Evolutionary conservation across 352 stramenopile species (phyloP), one percentile per base, ranked within the genome.

Genomic region (Pythium sukuiense): DNA sequence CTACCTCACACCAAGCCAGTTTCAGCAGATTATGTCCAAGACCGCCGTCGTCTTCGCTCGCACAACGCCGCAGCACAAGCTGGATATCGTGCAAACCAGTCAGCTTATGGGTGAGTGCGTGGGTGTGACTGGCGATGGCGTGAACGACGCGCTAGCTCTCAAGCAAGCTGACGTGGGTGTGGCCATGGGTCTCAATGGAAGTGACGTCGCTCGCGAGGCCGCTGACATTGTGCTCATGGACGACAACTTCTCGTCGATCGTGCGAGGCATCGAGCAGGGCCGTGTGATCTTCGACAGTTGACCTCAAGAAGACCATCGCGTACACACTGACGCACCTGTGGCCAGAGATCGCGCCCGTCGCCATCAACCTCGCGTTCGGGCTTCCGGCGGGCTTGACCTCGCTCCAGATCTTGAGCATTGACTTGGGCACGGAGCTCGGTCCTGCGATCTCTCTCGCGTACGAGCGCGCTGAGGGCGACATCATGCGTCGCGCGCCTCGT

Each of bases 231-330:
- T 98, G 48, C 81, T 97, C 49, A 88, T 97, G 77, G 94, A 99
- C 76, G 96, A 99, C 72, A 96, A 97, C 65, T 98, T 98, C 69
- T 91, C 91, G 12, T 98, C 90, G 0, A 98, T 98, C 74, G 95
- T 99, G n/a, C 64, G 67, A 1, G 80, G 76, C 26, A 70, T 89
- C 45, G 76, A 82, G 53, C 69, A 86, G 65, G 78, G 76, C n/a
- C 72, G 78, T 11, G 63, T 80, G 50, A 89, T 85, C 57, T 89
- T 74, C 49, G 87, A 91, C 33, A 98, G n/a, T n/a, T n/a, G n/a
- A 98, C 76, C 79, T 98, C 26, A 97, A 98, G 73, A 97, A 97
- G 75, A 92, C 80, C 18, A 93, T 98, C 66, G 81, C 78, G 27
- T 98, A 97, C 79, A 96, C 89, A 13, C 76, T 98, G 3, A 88